These are phyloP conservation scores for Fusarium xylarioides DNA, from an alignment of 2,329 filamentous ascomycete genomes.

Conservation along the genomic window DNA sequence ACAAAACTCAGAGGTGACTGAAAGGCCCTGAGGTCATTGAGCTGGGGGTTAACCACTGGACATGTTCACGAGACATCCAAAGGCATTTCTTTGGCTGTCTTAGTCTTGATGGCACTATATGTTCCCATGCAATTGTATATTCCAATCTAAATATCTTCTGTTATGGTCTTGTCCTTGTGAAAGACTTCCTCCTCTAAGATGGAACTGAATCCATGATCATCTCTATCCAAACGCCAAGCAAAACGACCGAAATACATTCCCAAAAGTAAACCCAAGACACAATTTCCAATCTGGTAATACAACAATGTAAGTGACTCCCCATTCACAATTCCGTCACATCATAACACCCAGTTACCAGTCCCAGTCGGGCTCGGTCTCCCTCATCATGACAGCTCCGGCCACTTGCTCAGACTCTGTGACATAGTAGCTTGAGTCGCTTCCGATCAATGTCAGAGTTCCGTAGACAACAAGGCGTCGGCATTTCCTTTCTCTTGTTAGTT, in stretches of 20 bases:
- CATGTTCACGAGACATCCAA: neutral
- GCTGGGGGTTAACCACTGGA: neutral
- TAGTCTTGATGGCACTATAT: neutral
- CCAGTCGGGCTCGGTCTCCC: slow-evolving; percentile 54
- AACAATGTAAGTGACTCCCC: neutral
- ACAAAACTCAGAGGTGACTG: neutral
- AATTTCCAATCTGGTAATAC: neutral
- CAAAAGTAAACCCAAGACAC: neutral
- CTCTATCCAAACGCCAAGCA: slow-evolving; percentile 9
- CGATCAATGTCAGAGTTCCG: slow-evolving; percentile 57
- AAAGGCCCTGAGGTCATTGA: neutral
- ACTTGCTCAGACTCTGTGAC: slow-evolving; percentile 55
- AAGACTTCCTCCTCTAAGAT: neutral
- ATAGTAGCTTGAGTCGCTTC: slow-evolving; percentile 54
- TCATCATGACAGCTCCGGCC: slow-evolving; percentile 54
- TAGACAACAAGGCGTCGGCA: slow-evolving; percentile 57
- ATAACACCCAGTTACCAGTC: slow-evolving; percentile 41
- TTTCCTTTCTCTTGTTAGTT: slow-evolving; percentile 42
- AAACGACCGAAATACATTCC: neutral
- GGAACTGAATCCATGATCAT: neutral
- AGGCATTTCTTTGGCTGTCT: neutral
- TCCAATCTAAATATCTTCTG: neutral
- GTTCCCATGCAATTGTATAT: neutral
- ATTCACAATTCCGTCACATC: neutral
- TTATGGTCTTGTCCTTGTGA: neutral